Conservation (phyloP, 306 rosid genomes). For the Malus sieversii region DNA sequence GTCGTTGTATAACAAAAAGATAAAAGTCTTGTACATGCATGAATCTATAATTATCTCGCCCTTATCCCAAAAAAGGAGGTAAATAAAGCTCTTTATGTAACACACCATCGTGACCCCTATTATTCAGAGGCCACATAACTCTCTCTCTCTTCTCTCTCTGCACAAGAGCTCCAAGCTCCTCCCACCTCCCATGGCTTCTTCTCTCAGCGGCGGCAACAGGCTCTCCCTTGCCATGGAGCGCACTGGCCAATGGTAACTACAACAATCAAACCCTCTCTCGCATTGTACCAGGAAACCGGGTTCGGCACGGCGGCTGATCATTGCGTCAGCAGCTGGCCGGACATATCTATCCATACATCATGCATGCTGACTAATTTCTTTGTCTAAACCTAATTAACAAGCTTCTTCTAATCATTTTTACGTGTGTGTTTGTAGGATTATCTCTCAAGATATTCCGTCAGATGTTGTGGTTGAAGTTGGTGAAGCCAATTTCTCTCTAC, state of each 20-base stretch:
- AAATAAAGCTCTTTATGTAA: conserved; percentile 6
- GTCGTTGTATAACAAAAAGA: background rate
- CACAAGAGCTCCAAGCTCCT: background rate
- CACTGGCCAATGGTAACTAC: conserved; percentile 71
- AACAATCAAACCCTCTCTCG: background rate
- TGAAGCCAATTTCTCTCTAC: conserved; percentile 67
- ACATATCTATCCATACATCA: background rate
- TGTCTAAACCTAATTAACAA: background rate
- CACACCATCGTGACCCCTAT: background rate
- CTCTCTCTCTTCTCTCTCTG: background rate
- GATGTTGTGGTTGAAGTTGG: conserved; percentile 66
- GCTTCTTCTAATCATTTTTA: background rate
- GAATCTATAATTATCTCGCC: background rate
- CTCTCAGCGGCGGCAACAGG: conserved; percentile 26
- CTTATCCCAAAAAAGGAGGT: background rate
- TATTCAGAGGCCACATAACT: background rate
- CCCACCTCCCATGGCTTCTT: conserved; percentile 38
- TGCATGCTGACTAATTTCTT: background rate
- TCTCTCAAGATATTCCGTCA: conserved; percentile 69
- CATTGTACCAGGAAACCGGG: background rate
- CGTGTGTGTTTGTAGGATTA: conserved; percentile 38
- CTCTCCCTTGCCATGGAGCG: conserved; percentile 79
- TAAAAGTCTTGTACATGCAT: background rate
- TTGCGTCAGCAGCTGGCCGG: background rate
- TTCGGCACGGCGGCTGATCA: background rate